Evolutionary conservation across 768 basidiomycete genomes (phyloP).

Genomic region (Lenzites betulinus): DNA sequence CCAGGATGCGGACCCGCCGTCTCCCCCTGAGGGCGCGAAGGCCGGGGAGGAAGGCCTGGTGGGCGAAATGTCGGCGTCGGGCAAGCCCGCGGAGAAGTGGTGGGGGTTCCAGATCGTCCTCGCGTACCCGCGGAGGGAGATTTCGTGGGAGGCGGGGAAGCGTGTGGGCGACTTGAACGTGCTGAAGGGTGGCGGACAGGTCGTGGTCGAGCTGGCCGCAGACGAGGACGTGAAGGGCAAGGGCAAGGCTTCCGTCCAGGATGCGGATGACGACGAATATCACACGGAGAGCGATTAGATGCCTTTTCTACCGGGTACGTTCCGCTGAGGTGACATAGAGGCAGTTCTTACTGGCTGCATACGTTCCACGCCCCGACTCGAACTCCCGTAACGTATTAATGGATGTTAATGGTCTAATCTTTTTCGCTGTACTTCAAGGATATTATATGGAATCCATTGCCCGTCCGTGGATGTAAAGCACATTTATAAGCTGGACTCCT

Average conservation of each 20-base stretch:
- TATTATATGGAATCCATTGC: not conserved
- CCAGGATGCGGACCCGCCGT: slow-evolving; percentile 43
- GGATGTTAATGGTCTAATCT: not conserved
- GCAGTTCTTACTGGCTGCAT: not conserved
- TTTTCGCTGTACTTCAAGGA: not conserved
- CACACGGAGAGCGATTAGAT: slow-evolving; percentile 20
- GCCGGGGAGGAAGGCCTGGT: slow-evolving; percentile 38
- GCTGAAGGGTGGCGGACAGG: slow-evolving; percentile 63
- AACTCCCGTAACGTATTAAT: not conserved
- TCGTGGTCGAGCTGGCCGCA: slow-evolving; percentile 57
- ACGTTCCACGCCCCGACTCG: not conserved
- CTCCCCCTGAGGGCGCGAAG: slow-evolving; percentile 39
- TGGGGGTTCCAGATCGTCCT: slow-evolving; percentile 74
- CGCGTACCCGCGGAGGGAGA: slow-evolving; percentile 70
- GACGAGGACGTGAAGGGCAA: slow-evolving; percentile 23
- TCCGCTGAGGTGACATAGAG: not conserved
- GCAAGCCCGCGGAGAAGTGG: slow-evolving; percentile 44
- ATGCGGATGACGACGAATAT: slow-evolving; percentile 25
- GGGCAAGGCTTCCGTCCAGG: slow-evolving; percentile 23
- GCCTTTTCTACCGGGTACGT: not conserved
- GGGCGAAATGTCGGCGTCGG: slow-evolving; percentile 34
- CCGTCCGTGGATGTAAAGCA: not conserved
- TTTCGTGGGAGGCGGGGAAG: slow-evolving; percentile 47
- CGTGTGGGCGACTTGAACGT: slow-evolving; percentile 49
- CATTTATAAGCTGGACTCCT: no score